Percentiles rank a stretch among this genome's conserved stretches.
Evolutionary conservation across 768 basidiomycete genomes (phyloP).

Genomic region (Paxillus rubicundulus): DNA sequence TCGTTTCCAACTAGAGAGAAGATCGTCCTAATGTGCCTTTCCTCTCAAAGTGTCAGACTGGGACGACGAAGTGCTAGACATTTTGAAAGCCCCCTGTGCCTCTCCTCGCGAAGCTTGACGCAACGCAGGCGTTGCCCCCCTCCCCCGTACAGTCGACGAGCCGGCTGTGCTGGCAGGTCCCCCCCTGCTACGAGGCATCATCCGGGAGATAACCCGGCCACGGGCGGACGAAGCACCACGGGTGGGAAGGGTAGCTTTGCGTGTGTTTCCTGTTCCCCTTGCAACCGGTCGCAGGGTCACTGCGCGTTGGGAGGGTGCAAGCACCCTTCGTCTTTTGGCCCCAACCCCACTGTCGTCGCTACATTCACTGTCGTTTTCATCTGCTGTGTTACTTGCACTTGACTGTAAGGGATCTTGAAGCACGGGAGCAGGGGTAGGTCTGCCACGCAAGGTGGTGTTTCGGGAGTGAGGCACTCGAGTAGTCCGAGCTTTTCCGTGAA

Average conservation of each 20-base stretch:
- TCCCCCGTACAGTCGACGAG: constrained; percentile 11
- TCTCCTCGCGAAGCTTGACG: constrained; percentile 12
- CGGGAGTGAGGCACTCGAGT: constrained; percentile 10
- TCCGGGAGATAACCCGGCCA: constrained; percentile 11
- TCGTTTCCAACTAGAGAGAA: not conserved
- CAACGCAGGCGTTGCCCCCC: constrained; percentile 5
- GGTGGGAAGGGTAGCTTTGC: constrained; percentile 12
- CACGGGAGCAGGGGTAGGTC: constrained; percentile 2
- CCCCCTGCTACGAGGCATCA: constrained; percentile 6
- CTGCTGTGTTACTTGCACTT: constrained; percentile 18
- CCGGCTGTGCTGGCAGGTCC: constrained; percentile 9
- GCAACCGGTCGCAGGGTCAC: constrained; percentile 25
- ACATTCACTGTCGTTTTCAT: constrained; percentile 16
- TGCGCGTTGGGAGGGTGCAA: constrained; percentile 24
- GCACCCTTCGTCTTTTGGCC: constrained; percentile 26
- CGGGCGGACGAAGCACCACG: constrained; percentile 8
- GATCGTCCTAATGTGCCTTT: constrained; percentile 13
- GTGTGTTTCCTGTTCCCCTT: constrained; percentile 12
- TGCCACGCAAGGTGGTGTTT: constrained; percentile 29
- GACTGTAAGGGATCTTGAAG: constrained; percentile 17
- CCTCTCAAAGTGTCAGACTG: constrained; percentile 24
- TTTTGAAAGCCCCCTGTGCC: constrained; percentile 17
- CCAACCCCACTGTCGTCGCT: constrained; percentile 8
- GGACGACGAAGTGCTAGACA: constrained; percentile 24
- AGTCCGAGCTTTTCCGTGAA: constrained; percentile 4